Base-by-base conservation (phyloP, 1,139 yeast genomes). In the Saccharomycopsis phalli region DNA sequence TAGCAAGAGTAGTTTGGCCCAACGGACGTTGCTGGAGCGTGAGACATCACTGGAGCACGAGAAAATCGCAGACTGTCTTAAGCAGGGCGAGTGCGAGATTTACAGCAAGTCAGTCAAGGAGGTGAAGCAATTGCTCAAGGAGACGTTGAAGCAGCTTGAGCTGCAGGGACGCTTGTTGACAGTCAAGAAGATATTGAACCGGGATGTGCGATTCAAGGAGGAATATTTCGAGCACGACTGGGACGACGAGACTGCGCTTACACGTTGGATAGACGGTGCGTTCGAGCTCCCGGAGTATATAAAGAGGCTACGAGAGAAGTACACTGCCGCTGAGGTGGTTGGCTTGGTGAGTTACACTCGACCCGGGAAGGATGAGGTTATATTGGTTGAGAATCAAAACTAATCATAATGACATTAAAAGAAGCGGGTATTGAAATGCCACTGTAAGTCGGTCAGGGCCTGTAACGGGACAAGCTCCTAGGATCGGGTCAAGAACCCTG, bases 351-450 rank as follows among this genome's bases (percentile, higher is more conserved):
- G 36, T 7, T 42, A 11, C 29, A 13, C 14, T 10, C 37, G 50
- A 35, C 37, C 41, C 19, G 53, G 54, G 35, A 55, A 65, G 4
- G 54, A 56, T 45, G 54, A 52, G 16, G 67, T 58, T 49, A 65
- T 66, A 2, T 50, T 55, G 3, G 51, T 53, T 26, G 62, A 63
- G 3, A 56, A 69, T 3, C 13, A 7, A 22, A 22, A 22, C 25
- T 7, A 22, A 10, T 22, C 10, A 6, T 22, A 22, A 22, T 7
- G 25, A 22, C 8, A 22, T 10, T 7, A 22, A 10, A 22, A 22
- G n/a, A n/a, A n/a, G n/a, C n/a, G n/a, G n/a, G n/a, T n/a, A n/a
- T n/a, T n/a, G n/a, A n/a, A n/a, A n/a, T n/a, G n/a, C n/a, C n/a
- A n/a, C n/a, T n/a, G n/a, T n/a, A n/a, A n/a, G n/a, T n/a, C n/a